Conservation (phyloP, 2,329 filamentous ascomycete species). For the Colletotrichum simmondsii region DNA sequence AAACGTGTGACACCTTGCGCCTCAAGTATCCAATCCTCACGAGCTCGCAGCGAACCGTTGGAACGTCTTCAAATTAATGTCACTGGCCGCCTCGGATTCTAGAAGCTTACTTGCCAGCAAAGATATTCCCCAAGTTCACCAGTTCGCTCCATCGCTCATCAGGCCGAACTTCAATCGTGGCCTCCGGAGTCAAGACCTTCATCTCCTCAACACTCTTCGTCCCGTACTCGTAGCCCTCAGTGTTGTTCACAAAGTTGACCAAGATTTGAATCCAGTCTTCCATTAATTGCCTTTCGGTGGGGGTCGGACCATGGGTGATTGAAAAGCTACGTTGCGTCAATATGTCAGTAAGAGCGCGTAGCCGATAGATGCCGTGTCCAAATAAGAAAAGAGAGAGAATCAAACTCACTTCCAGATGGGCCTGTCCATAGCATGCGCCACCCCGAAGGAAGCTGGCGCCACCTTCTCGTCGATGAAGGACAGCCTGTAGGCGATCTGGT, state of each 20-base stretch:
- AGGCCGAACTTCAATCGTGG: constrained; percentile 44
- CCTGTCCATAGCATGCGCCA: constrained; percentile 53
- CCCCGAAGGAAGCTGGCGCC: constrained; percentile 47
- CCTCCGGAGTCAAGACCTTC: constrained; percentile 46
- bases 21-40: too few species aligned
- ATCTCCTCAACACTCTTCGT: constrained; percentile 47
- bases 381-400: background rate
- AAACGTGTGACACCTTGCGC: too few species aligned
- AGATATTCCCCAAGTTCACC: constrained; percentile 40
- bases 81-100: too few species aligned
- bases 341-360: background rate
- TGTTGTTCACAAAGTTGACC: constrained; percentile 49
- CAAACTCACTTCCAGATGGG: constrained; percentile 53
- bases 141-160: constrained; percentile 50
- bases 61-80: background rate
- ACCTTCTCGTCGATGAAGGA: constrained; percentile 53
- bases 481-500: constrained; percentile 52
- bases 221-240: constrained; percentile 44
- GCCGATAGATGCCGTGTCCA: background rate
- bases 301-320: constrained; percentile 50
- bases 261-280: constrained; percentile 50
- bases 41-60: background rate
- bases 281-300: constrained; percentile 47
- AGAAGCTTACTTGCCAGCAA: constrained; percentile 35
- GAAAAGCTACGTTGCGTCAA: constrained; percentile 43